phyloP scores from a whole-genome alignment of 2,329 filamentous ascomycete species.

The Colletotrichum sublineola region DNA sequence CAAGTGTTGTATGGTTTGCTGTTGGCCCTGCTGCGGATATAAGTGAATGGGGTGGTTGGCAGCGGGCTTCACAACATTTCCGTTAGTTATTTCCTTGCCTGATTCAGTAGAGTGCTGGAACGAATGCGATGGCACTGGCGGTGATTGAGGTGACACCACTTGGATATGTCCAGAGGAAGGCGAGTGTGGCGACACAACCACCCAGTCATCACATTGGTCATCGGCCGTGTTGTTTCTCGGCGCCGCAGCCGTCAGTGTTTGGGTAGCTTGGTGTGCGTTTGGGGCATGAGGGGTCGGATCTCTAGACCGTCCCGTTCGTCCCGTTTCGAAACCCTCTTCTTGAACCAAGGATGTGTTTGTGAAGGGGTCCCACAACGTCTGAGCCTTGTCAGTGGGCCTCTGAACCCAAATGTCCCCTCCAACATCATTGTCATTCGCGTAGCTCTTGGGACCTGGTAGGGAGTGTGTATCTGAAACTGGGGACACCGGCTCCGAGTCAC shows the following conservation, averaged over 20 bases:
- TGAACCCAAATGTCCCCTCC: slow-evolving; percentile 44
- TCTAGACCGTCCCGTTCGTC: slow-evolving; percentile 44
- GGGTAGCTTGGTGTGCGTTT: slow-evolving; percentile 4
- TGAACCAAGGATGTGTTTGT: slow-evolving; percentile 54
- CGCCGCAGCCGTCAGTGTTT: background rate
- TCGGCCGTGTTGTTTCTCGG: slow-evolving; percentile 32
- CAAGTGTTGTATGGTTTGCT: slow-evolving; percentile 40
- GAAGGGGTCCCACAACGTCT: slow-evolving; percentile 53
- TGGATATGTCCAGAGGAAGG: slow-evolving; percentile 45
- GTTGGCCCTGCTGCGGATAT: slow-evolving; percentile 28
- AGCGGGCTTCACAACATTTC: background rate
- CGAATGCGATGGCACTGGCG: slow-evolving; percentile 3
- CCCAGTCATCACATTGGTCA: slow-evolving; percentile 51
- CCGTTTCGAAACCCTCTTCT: slow-evolving; percentile 52
- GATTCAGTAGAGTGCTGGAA: slow-evolving; percentile 20
- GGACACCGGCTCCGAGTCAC: slow-evolving; percentile 50
- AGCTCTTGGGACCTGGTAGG: slow-evolving; percentile 32
- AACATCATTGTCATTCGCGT: slow-evolving; percentile 29
- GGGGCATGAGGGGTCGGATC: slow-evolving; percentile 27
- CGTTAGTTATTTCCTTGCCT: slow-evolving; percentile 15
- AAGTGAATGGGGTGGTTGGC: background rate
- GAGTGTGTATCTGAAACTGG: slow-evolving; percentile 50
- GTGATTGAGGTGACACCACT: slow-evolving; percentile 45
- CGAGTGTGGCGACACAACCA: slow-evolving; percentile 48
- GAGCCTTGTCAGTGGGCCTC: slow-evolving; percentile 52